Base-by-base conservation (phyloP, 345 rosid species). In the Brassica incana region DNA sequence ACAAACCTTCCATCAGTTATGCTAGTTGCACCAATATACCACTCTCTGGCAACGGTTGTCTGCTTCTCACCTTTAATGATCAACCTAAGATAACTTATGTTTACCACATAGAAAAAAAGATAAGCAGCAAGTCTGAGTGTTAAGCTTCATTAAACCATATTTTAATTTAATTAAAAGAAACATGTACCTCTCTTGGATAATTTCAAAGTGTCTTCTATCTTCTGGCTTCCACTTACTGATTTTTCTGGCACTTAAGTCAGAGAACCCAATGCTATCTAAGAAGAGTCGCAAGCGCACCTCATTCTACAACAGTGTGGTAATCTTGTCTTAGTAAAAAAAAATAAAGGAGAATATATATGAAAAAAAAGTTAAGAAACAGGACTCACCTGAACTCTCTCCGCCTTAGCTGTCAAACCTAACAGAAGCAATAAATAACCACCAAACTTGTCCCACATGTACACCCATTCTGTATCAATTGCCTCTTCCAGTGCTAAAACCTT, bases 401-500 rank as follows among this genome's bases (percentile, higher is more conserved):
- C 99, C 88, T 90, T 90, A 65, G 99, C 92, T 74, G 98, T 92
- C 87, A 96, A 88, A 85, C 99, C 99, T 81, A 96, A 93, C 83
- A 96, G 81, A 60, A 96, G 90, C 66, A 96, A 89, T 50, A 96
- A 83, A 86, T 96, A 96, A 71, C 99, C 99, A 78, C 99, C 99
- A 84, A 96, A 96, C 75, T 93, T 90, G 84, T 96, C 98, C 99
- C 99, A 96, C 99, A 96, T 96, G 71, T 93, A 96, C 59, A 93
- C 97, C 99, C 99, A 96, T 82, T 96, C 98, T 27, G 99, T 96
- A 85, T 96, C 99, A 84, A 96, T 90, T 73, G 99, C 98, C 88
- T 96, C 99, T 85, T 96, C 99, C 78, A 96, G 87, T 77, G 97
- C 92, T 83, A 96, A 86, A 83, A 96, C 91, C 25, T 97, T 88